Conservation (phyloP, 2,329 filamentous ascomycete species). For the Lecanicillium sp. region DNA sequence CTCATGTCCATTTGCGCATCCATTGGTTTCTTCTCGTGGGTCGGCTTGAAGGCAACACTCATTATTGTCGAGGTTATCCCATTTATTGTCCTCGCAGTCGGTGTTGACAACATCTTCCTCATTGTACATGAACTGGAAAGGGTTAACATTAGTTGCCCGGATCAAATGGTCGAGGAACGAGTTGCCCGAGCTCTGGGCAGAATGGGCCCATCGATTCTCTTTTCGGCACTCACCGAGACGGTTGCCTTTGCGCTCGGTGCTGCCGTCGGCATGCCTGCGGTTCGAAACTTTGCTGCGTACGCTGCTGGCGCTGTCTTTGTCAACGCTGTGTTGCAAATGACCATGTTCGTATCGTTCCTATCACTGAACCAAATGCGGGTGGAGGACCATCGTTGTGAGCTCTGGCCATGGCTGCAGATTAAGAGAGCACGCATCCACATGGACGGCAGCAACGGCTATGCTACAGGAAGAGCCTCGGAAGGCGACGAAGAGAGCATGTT, state of each 20-base stretch:
- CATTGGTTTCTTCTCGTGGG: constrained; percentile 88
- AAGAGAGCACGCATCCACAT: constrained; percentile 65
- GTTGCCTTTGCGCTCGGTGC: constrained; percentile 87
- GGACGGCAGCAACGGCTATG: constrained; percentile 47
- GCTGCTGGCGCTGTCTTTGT: constrained; percentile 94
- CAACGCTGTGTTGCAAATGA: constrained; percentile 94
- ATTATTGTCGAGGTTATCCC: constrained; percentile 99
- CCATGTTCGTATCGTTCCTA: constrained; percentile 90
- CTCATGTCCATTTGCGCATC: constrained; percentile 96
- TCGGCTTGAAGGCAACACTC: constrained; percentile 85
- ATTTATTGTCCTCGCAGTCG: constrained; percentile 91
- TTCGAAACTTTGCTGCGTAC: constrained; percentile 94
- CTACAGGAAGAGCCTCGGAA: constrained; percentile 54
- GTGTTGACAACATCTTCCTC: constrained; percentile 97
- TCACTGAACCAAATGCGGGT: constrained; percentile 87
- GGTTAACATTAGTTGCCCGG: constrained; percentile 85
- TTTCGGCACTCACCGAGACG: constrained; percentile 92
- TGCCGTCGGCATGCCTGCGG: constrained; percentile 95
- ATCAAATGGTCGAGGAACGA: constrained; percentile 78
- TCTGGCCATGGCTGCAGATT: constrained; percentile 82
- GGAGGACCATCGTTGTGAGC: constrained; percentile 82
- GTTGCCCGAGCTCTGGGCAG: constrained; percentile 84
- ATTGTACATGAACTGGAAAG: constrained; percentile 98
- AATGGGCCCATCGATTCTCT: constrained; percentile 93
- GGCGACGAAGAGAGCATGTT: constrained; percentile 76